Evolutionary conservation across 2,329 filamentous ascomycete species (phyloP), one percentile per base, ranked within the genome.

Genomic region (Pezicula neosporulosa): DNA sequence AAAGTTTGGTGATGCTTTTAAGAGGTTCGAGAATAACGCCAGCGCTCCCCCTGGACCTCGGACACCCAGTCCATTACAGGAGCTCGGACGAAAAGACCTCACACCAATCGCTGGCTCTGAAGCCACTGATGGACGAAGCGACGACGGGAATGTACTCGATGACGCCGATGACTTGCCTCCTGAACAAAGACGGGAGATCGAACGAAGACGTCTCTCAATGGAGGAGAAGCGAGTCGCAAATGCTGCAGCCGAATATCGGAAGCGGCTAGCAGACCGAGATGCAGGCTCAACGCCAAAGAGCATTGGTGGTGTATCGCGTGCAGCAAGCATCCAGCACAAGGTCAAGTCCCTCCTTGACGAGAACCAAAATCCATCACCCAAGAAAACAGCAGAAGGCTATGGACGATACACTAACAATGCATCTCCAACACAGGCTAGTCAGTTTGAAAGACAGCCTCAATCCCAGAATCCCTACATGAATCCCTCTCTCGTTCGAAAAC

Each of bases 1-100:
- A 21, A 90, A 87, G 60, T 97, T 97, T 67, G 90, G 92, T 1
- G 92, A 97, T 62, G 92, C 93, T 3, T 97, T 97, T 72, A 90
- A 93, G 64, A 82, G 88, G 6, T 97, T 97, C 60, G 94, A 99
- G 68, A 77, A 60, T 30, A 63, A 62, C 57, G 42, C 54, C 59
- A 60, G 51, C 77, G 4, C 68, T 74, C 52, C 57, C 7, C 51
- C 61, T 8, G 60, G 75, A 75, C 48, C 61, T 69, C 27, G 77
- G 71, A 57, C 77, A 65, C 54, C 75, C 68, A 69, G 77, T 70
- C 60, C 71, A 2, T 59, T 66, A 7, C 63, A 66, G 19, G 65
- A 65, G 24, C 60, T 64, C n/a, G 73, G 75, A 43, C 69, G 71
- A 35, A 63, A 61, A n/a, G 70, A 73, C 45, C 66, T 56, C 36